A percentile compares a stretch with the other conserved stretches of the same genome.
Evolutionary conservation across 1,284 basidiomycete species (phyloP).

Genomic region (Coniferiporia weirii): DNA sequence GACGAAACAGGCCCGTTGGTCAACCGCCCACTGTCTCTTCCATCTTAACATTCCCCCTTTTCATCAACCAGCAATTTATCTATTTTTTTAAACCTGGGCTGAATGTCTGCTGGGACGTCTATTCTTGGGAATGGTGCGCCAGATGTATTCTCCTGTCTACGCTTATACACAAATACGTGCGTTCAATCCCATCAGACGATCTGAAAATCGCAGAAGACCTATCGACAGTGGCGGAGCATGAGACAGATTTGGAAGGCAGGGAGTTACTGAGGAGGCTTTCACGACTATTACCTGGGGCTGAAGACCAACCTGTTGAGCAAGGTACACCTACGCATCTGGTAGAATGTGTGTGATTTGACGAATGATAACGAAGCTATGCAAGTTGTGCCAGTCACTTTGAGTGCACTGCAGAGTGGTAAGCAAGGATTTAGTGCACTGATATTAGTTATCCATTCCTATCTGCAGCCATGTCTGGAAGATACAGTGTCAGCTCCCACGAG

Average conservation of each 20-base stretch:
- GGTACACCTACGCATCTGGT: not conserved
- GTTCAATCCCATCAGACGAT: not conserved
- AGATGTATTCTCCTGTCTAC: not conserved
- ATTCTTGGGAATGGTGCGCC: not conserved
- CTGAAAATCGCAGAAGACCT: not conserved
- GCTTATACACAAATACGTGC: not conserved
- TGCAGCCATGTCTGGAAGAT: constrained; percentile 2
- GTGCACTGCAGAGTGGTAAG: constrained; percentile 1
- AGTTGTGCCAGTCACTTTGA: not conserved
- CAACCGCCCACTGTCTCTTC: not conserved
- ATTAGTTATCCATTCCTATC: not conserved
- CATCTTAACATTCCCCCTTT: not conserved
- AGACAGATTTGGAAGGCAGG: not conserved
- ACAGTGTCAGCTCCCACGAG: not conserved
- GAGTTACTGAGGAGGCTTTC: constrained; percentile 3
- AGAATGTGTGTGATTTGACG: not conserved
- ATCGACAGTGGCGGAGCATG: not conserved
- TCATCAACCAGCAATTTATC: not conserved
- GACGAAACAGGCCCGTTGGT: not conserved
- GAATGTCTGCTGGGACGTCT: not conserved
- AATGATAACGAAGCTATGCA: not conserved
- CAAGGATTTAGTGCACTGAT: too few relatives aligned
- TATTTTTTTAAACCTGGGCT: not conserved
- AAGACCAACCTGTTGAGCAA: constrained; percentile 3
- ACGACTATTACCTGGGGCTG: not conserved